phyloP scores from a whole-genome alignment of 2,329 filamentous ascomycete genomes.

The Curvularia spicifera region DNA sequence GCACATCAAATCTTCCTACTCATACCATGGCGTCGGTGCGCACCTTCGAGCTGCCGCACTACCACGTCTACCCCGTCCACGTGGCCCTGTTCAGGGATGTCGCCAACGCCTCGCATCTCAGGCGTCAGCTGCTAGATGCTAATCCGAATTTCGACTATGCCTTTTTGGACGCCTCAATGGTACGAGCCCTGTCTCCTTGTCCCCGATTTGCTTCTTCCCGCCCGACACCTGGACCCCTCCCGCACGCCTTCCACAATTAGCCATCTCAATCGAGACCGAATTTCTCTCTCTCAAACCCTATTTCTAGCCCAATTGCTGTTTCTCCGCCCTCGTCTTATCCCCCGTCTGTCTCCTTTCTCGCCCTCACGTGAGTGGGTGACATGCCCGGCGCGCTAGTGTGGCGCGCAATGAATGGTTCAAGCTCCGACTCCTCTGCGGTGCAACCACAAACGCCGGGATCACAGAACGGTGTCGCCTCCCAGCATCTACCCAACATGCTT shows the following conservation, averaged over 20 bases:
- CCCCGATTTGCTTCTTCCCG: conserved; percentile 9
- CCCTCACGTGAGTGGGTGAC: background rate
- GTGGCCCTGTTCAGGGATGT: conserved; percentile 78
- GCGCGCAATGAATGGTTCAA: background rate
- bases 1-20: conserved; percentile 13
- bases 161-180: conserved; percentile 83
- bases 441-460: background rate
- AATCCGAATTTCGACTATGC: conserved; percentile 92
- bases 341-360: background rate
- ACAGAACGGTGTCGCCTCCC: background rate
- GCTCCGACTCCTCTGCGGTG: background rate
- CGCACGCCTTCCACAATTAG: too few species aligned
- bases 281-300: too few species aligned
- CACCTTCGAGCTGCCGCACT: conserved; percentile 75
- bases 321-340: background rate
- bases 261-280: too few species aligned
- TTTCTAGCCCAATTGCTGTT: background rate
- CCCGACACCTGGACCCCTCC: too few species aligned
- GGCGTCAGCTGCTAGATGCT: conserved; percentile 81
- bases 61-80: conserved; percentile 73
- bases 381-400: background rate
- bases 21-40: conserved; percentile 62
- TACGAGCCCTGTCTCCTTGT: conserved; percentile 49
- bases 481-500: background rate
- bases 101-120: conserved; percentile 76